Evolutionary conservation across 2,329 filamentous ascomycete genomes (phyloP), one percentile per base, ranked within the genome.

Genomic region (Macrophomina phaseolina): DNA sequence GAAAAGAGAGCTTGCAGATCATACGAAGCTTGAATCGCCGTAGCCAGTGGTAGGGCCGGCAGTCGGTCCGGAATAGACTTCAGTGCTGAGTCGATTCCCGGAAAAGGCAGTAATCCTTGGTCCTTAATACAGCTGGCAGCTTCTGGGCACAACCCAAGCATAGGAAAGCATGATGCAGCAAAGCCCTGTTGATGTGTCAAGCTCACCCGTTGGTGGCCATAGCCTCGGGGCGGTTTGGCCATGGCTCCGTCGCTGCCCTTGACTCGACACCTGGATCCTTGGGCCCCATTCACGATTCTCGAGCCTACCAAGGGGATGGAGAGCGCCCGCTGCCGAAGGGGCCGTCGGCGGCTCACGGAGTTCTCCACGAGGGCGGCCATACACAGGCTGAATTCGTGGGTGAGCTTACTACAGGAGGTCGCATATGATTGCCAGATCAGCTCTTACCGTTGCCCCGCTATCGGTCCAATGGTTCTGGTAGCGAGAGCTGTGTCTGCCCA

Each of bases 21-120:
- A 62, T 48, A 62, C 58, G 58, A 62, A 62, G 58, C 58, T 62
- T 62, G 58, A 62, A 62, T 62, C 58, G 58, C 58, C 46, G 40
- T 62, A 48, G 58, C 46, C 58, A 36, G 58, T 45, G 58, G 58
- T 49, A 49, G 58, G 58, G 58, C 58, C 58, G 58, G 58, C 30
- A 49, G 42, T 62, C 58, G 58, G 58, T 62, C 58, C 58, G 58
- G 16, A 62, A 49, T 18, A 49, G 46, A 62, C 58, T 61, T 62
- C 45, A 23, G 42, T 49, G 45, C 58, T 62, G 45, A 49, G 58
- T 62, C 58, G 45, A 62, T 62, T 62, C 58, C 58, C 58, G 16
- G 46, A 60, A 62, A 12, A 48, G 45, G 58, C 42, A 62, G 38
- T 11, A 62, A 49, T 49, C 58, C 58, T 62, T 62, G 58, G 46